A percentile compares a stretch with the other conserved stretches of the same genome.
phyloP scores from a whole-genome alignment of 495 filamentous ascomycete genomes.

The Aspergillus bertholletiae region DNA sequence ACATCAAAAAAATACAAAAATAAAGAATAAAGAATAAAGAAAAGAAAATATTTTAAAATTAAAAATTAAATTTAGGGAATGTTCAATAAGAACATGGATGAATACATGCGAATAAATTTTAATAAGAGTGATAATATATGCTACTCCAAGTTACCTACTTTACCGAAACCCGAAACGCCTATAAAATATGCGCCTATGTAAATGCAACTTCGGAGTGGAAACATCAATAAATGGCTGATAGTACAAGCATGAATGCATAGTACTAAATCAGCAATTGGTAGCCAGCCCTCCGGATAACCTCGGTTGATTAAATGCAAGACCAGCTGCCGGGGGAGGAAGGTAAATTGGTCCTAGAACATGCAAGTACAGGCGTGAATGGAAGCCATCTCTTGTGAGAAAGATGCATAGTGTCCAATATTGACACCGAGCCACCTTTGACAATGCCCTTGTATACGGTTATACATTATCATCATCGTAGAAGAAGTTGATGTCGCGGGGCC shows the following conservation, averaged over 20 bases:
- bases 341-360: too few species aligned
- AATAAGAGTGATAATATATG: neutral
- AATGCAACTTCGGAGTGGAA: neutral
- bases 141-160: neutral
- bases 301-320: too few species aligned
- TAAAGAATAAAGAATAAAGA: neutral
- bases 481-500: conserved; percentile 83
- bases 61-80: too few species aligned
- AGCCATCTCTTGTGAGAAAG: too few species aligned
- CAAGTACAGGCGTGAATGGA: too few species aligned
- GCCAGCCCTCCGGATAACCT: neutral
- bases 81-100: too few species aligned
- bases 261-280: neutral
- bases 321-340: too few species aligned
- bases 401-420: neutral
- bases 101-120: too few species aligned
- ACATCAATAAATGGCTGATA: neutral
- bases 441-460: conserved; percentile 29
- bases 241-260: neutral
- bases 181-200: neutral
- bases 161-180: neutral
- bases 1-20: too few species aligned
- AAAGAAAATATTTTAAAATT: neutral
- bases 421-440: neutral
- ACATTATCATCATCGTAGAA: conserved; percentile 84